Conservation (phyloP, 2,329 filamentous ascomycete species). For the Penicillium occitanis region DNA sequence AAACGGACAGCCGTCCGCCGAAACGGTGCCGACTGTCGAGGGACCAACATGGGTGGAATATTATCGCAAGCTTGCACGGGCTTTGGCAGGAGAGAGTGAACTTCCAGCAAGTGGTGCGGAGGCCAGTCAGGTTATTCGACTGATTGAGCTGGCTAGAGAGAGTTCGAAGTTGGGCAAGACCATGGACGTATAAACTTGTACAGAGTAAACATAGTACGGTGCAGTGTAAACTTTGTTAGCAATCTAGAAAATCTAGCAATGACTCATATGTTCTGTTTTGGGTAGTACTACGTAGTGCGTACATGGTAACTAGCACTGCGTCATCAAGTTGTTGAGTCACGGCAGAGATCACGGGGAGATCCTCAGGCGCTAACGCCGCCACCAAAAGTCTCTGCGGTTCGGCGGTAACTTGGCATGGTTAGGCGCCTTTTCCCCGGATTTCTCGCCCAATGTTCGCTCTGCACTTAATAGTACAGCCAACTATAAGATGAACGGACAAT, state of each 20-base stretch:
- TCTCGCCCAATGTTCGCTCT: background rate
- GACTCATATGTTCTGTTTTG: background rate
- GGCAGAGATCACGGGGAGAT: background rate
- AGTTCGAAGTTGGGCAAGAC: conserved; percentile 55
- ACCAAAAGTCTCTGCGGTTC: background rate
- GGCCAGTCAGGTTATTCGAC: conserved; percentile 54
- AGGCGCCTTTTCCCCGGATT: conserved; percentile 8
- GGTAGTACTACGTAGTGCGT: background rate
- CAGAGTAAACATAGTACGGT: no score
- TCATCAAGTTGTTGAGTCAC: conserved; percentile 1
- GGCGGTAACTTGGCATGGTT: background rate
- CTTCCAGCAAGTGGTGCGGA: conserved; percentile 57
- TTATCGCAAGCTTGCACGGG: conserved; percentile 58
- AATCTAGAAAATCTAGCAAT: background rate
- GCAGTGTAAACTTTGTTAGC: background rate
- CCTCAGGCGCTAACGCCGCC: conserved; percentile 15
- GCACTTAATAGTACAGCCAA: background rate
- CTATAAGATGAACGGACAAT: background rate
- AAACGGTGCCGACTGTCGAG: conserved; percentile 55
- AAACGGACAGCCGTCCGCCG: conserved; percentile 53
- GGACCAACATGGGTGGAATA: conserved; percentile 69
- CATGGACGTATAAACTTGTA: conserved; percentile 32
- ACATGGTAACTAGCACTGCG: background rate
- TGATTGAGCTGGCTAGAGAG: conserved; percentile 58
- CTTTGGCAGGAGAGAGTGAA: conserved; percentile 53